Evolutionary conservation across 164 flowering plant species (phyloP), one percentile per base, ranked within the genome.

Genomic region (Akebia trifoliata): DNA sequence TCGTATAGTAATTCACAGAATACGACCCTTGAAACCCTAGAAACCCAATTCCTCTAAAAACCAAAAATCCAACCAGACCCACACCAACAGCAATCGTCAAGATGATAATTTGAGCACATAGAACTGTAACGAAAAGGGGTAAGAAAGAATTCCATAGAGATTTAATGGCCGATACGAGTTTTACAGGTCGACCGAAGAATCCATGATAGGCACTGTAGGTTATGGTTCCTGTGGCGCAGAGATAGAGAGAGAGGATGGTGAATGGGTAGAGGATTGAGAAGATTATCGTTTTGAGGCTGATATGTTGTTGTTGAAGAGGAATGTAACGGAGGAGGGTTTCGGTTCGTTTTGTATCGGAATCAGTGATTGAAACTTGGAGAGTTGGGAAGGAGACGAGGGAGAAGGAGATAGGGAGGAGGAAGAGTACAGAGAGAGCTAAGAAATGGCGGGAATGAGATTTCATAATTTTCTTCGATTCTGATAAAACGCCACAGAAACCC

Each of bases 381-480:
- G 74, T 56, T 26, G 76, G 78, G 72, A 40, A 69, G 66, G 76
- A 71, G 60, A 53, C 26, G 54, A 66, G 11, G 32, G 72, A 64
- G 71, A 85, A 78, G 51, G 81, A 72, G 61, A 78, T 64, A 10
- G 90, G 90, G 32, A 86, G 80, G 55, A 81, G 80, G 71, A 86
- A 86, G 69, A 84, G 69, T 50, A 84, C 81, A 7, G 88, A 77
- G 54, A 84, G 83, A 6, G 79, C 90, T 0, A 82, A 64, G 80
- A 86, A 84, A 63, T 86, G 95, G 66, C 90, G 86, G 18, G 88
- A 76, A 70, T 86, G 87, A 21, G 90, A 79, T 66, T 69, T 68
- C 48, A 82, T 59, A 24, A 86, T 76, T 8, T 84, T 81, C 42
- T 60, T 70, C 17, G 88, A 63, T 69, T 82, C 84, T 0, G 75